Conservation (phyloP, 306 rosid genomes). For the cucumber (Cucumis sativus) region Cucumber_9930_V3 NC_026658.2:24904001-24904500, state of each 20-base stretch:
- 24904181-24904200: not conserved
- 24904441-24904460: too few relatives aligned
- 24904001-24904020: not conserved
- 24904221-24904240: not conserved
- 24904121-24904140: constrained; percentile 8
- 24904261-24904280: not conserved
- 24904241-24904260: not conserved
- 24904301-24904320: constrained; percentile 4
- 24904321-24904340: not conserved
- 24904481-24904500: too few relatives aligned
- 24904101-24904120: not conserved
- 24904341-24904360: not conserved
- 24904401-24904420: too few relatives aligned
- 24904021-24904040: not conserved
- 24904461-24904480: too few relatives aligned
- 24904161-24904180: not conserved
- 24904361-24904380: too few relatives aligned
- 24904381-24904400: too few relatives aligned
- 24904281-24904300: constrained; percentile 6
- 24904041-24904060: not conserved
- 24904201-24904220: not conserved
- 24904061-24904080: not conserved
- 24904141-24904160: not conserved
- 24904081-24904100: constrained; percentile 12
- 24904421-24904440: too few relatives aligned